Percentiles rank a stretch among this genome's conserved stretches.
phyloP scores from a whole-genome alignment of 2,329 filamentous ascomycete genomes.

The Biscogniauxia sp. region DNA sequence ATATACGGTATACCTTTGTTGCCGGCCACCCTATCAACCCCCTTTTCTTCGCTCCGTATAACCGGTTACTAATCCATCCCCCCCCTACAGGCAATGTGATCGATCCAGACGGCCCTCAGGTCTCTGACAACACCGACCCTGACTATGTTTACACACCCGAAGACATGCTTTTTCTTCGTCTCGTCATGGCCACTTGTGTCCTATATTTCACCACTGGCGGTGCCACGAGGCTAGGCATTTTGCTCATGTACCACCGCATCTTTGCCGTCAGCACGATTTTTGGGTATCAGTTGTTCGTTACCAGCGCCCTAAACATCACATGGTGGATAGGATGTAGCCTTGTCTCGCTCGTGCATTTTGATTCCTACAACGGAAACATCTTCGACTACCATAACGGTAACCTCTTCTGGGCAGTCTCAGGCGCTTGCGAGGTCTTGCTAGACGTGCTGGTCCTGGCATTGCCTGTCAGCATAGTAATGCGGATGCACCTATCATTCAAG shows the following conservation, averaged over 20 bases:
- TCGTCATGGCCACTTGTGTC: constrained; percentile 18
- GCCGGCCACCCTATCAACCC: no score
- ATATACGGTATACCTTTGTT: not conserved
- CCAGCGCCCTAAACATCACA: constrained; percentile 2
- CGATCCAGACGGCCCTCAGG: not conserved
- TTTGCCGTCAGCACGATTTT: constrained; percentile 20
- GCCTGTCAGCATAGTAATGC: constrained; percentile 1
- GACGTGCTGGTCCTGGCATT: constrained; percentile 1
- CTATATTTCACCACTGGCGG: constrained; percentile 25
- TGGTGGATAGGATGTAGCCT: constrained; percentile 4
- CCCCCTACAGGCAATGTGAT: not conserved
- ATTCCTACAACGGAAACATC: constrained; percentile 10
- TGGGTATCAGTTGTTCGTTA: constrained; percentile 11
- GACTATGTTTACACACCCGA: not conserved
- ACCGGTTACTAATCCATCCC: not conserved
- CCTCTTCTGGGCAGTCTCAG: constrained; percentile 1
- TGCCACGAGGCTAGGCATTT: constrained; percentile 25
- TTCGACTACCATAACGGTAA: constrained; percentile 8
- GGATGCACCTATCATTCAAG: not conserved
- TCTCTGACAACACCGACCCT: not conserved
- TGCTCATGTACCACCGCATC: constrained; percentile 27
- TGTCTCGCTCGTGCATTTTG: not conserved
- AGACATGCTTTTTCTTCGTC: not conserved
- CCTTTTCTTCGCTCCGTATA: no score
- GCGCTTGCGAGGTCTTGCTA: constrained; percentile 1